These are phyloP conservation scores for Soucietia sequanensis DNA, from an alignment of 805 yeast genomes.

Conservation along the genomic window DNA sequence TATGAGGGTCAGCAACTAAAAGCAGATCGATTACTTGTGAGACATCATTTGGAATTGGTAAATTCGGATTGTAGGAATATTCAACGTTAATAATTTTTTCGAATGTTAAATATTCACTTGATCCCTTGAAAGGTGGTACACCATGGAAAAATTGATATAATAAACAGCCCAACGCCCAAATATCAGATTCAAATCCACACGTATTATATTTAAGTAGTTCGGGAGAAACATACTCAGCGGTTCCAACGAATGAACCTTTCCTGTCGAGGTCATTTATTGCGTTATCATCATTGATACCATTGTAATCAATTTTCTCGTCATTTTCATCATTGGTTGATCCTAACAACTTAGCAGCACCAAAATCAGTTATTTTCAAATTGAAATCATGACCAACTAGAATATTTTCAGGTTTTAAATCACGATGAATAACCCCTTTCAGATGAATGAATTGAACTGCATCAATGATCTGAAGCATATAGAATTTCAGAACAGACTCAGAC, in stretches of 20 bases:
- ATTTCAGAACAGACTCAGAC: constrained; percentile 70
- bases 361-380: constrained; percentile 90
- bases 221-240: constrained; percentile 96
- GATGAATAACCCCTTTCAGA: constrained; percentile 82
- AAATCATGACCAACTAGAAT: constrained; percentile 81
- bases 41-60: constrained; percentile 30
- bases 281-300: constrained; percentile 12
- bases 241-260: constrained; percentile 86
- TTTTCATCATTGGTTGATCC: constrained; percentile 33
- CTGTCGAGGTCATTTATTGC: constrained; percentile 35
- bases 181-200: constrained; percentile 80
- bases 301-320: constrained; percentile 31
- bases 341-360: constrained; percentile 92
- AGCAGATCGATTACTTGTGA: constrained; percentile 28
- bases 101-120: constrained; percentile 81
- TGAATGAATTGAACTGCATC: constrained; percentile 92
- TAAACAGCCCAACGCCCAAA: constrained; percentile 96
- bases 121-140: constrained; percentile 84
- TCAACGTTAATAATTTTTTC: constrained; percentile 81
- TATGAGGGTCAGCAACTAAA: constrained; percentile 30
- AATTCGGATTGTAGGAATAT: constrained; percentile 45
- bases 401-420: constrained; percentile 95
- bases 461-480: constrained; percentile 82
- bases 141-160: constrained; percentile 82
- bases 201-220: constrained; percentile 75